phyloP scores from a whole-genome alignment of 495 filamentous ascomycete species.

The Pyrenula aspistea region DNA sequence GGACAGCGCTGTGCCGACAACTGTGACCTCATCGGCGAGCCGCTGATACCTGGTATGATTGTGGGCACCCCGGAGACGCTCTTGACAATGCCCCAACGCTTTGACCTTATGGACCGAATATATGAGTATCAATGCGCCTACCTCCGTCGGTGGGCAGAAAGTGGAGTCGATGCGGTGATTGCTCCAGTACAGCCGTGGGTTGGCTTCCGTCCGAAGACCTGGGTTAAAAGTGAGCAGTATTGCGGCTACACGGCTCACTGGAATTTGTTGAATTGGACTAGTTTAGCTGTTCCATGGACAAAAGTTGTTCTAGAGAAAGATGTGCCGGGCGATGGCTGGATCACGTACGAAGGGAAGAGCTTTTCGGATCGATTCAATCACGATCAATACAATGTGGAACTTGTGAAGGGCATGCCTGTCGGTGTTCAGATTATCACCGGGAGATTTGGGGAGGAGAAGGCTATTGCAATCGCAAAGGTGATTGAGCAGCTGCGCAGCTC shows the following conservation, averaged over 20 bases:
- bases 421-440: slow-evolving; percentile 42
- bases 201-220: slow-evolving; percentile 32
- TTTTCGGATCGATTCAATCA: slow-evolving; percentile 32
- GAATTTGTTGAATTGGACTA: slow-evolving; percentile 59
- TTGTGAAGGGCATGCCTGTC: slow-evolving; percentile 39
- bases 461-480: slow-evolving; percentile 32
- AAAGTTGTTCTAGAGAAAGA: slow-evolving; percentile 28
- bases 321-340: slow-evolving; percentile 18
- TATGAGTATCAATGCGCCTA: slow-evolving; percentile 19
- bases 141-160: slow-evolving; percentile 40
- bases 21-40: slow-evolving; percentile 43
- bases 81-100: slow-evolving; percentile 16
- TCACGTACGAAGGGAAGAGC: slow-evolving; percentile 22
- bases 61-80: slow-evolving; percentile 23
- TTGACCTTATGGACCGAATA: slow-evolving; percentile 22
- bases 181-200: slow-evolving; percentile 43
- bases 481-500: slow-evolving; percentile 8
- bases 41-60: slow-evolving; percentile 36
- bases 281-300: slow-evolving; percentile 39
- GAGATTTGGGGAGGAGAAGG: slow-evolving; percentile 34
- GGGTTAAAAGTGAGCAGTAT: slow-evolving; percentile 41
- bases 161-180: slow-evolving; percentile 55
- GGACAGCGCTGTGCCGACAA: slow-evolving; percentile 35
- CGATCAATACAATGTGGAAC: slow-evolving; percentile 29
- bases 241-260: slow-evolving; percentile 55